These are phyloP conservation scores for Rhodotorula babjevae DNA, from an alignment of 768 basidiomycete species.

Conservation along the genomic window DNA sequence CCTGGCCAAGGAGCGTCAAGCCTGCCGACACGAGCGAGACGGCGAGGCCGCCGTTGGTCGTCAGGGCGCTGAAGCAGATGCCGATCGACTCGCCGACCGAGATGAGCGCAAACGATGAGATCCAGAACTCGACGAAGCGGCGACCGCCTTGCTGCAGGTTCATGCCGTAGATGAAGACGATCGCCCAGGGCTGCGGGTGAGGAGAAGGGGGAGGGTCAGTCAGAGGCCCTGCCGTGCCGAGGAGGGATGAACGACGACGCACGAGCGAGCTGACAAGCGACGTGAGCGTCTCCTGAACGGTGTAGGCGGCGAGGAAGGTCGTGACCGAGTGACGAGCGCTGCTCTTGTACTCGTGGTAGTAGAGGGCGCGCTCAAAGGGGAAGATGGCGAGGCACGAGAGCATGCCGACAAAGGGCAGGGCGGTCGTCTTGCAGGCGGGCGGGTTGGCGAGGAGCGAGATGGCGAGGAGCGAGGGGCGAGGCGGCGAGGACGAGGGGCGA, in stretches of 20 bases:
- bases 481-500: no score
- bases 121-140: conserved; percentile 48
- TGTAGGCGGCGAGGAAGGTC: conserved; percentile 49
- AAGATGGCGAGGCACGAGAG: conserved; percentile 50
- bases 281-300: conserved; percentile 47
- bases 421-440: no score
- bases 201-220: not conserved
- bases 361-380: conserved; percentile 51
- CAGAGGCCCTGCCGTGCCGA: no score
- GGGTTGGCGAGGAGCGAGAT: no score
- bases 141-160: conserved; percentile 46
- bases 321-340: conserved; percentile 49
- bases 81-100: conserved; percentile 49
- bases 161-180: conserved; percentile 47
- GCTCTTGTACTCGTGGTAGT: conserved; percentile 50
- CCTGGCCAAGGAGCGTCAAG: conserved; percentile 11
- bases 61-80: conserved; percentile 31
- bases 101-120: conserved; percentile 46
- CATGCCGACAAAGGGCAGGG: conserved; percentile 40
- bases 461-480: no score
- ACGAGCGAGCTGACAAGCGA: conserved; percentile 44
- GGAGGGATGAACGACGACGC: not conserved
- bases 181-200: conserved; percentile 36
- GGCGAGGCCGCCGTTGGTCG: conserved; percentile 14
- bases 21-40: conserved; percentile 24